Conservation (phyloP, 192 early-diverging fungal genomes). For the Coemansia umbellata region DNA sequence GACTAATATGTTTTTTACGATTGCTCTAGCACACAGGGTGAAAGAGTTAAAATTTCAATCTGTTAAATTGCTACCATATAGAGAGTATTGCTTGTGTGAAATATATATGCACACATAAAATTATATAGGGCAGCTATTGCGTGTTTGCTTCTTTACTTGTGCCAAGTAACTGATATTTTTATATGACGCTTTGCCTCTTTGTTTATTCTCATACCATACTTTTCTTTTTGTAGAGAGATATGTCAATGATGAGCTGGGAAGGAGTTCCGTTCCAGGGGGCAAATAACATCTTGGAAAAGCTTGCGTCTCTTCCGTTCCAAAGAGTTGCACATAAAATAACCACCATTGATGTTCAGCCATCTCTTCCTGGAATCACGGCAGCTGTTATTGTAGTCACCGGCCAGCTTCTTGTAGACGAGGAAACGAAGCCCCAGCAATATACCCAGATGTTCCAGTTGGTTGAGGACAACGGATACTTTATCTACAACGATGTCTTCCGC, state of each 20-base stretch:
- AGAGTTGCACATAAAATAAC: slow-evolving; percentile 67
- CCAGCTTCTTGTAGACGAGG: slow-evolving; percentile 82
- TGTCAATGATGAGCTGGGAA: slow-evolving; percentile 88
- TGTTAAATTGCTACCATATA: not conserved
- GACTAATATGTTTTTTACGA: not conserved
- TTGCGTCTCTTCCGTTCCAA: slow-evolving; percentile 72
- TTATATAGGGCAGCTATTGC: too few species aligned
- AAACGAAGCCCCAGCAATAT: slow-evolving; percentile 76
- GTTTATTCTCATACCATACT: too few species aligned
- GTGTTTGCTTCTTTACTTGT: too few species aligned
- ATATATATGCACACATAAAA: too few species aligned
- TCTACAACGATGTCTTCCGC: slow-evolving; percentile 87
- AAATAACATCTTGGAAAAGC: slow-evolving; percentile 68
- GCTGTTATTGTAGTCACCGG: slow-evolving; percentile 84
- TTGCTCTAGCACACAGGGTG: not conserved
- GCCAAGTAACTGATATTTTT: too few species aligned
- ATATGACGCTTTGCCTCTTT: too few species aligned
- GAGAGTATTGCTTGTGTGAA: too few species aligned
- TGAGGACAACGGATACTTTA: slow-evolving; percentile 68
- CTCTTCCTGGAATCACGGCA: slow-evolving; percentile 54
- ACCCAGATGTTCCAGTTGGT: slow-evolving; percentile 85
- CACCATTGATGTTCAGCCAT: slow-evolving; percentile 81
- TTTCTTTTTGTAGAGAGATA: slow-evolving; percentile 62
- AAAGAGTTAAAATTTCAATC: not conserved
- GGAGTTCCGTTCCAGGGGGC: slow-evolving; percentile 61